These are phyloP conservation scores for Adansonia digitata DNA, from an alignment of 345 rosid species.

Conservation along the genomic window DNA sequence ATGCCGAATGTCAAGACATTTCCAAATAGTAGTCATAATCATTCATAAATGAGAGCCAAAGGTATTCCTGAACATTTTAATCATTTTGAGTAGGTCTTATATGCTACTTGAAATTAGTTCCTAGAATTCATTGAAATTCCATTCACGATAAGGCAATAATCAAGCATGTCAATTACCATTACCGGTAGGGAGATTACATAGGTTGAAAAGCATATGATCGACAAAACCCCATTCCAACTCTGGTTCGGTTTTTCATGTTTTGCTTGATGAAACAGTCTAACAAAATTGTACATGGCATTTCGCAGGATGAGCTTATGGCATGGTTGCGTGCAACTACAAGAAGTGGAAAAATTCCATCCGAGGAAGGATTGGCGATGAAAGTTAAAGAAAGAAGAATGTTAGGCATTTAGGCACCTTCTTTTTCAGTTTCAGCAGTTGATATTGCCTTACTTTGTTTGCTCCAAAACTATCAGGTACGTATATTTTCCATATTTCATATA, in stretches of 20 bases:
- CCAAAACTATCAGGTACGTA: too few species aligned
- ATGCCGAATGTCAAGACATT: not conserved
- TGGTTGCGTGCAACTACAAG: constrained; percentile 51
- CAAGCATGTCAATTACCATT: too few species aligned
- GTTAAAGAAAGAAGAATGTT: constrained; percentile 52
- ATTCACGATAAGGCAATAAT: too few species aligned
- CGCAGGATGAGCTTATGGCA: constrained; percentile 74
- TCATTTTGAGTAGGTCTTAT: not conserved
- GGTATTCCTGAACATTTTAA: not conserved
- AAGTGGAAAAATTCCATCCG: constrained; percentile 38
- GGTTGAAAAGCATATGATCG: too few species aligned
- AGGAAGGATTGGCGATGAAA: constrained; percentile 55
- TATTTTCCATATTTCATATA: too few species aligned
- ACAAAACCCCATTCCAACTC: not conserved
- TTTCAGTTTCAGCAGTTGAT: not conserved
- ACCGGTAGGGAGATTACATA: not conserved
- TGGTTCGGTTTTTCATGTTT: not conserved
- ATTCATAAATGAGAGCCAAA: not conserved
- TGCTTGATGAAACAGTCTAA: not conserved
- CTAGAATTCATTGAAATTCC: not conserved
- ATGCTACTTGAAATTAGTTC: not conserved
- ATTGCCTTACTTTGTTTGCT: not conserved
- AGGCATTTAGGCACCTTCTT: constrained; percentile 32
- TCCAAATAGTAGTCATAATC: not conserved
- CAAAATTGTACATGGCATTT: not conserved